A percentile compares a stretch with the other conserved stretches of the same genome.
Evolutionary conservation across 2,329 filamentous ascomycete genomes (phyloP).

Genomic region (Hymenoscyphus fructigenus): DNA sequence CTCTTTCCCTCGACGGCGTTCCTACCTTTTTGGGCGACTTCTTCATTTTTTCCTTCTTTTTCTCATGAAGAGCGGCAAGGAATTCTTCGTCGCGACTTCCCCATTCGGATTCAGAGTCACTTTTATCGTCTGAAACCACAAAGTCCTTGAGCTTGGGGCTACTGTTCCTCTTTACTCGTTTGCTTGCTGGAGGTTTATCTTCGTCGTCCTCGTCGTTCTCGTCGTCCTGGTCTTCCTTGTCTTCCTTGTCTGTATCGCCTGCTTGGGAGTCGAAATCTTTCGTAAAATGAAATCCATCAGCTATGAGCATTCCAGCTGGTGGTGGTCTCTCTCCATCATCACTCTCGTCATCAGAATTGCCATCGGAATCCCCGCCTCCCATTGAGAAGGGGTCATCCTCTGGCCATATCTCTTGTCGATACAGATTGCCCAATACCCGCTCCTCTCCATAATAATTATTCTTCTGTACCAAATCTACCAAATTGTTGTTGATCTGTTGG

Average conservation of each 20-base stretch:
- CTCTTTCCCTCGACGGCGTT: neutral
- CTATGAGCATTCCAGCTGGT: neutral
- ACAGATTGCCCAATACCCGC: neutral
- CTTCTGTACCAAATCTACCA: neutral
- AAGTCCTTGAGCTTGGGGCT: neutral
- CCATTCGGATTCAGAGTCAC: neutral
- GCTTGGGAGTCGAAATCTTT: neutral
- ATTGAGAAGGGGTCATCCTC: neutral
- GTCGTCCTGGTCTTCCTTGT: neutral
- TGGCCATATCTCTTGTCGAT: neutral
- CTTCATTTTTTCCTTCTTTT: neutral
- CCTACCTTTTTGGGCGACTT: neutral
- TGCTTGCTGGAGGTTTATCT: neutral
- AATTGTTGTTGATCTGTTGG: neutral
- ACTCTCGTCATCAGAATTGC: neutral
- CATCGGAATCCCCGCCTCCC: neutral
- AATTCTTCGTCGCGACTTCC: neutral
- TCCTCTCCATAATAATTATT: neutral
- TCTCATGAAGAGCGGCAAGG: neutral
- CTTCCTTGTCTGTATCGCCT: neutral
- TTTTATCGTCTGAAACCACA: neutral
- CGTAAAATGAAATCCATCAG: neutral
- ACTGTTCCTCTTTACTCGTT: neutral
- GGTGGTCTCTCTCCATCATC: neutral
- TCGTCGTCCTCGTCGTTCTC: neutral